Evolutionary conservation across 2,329 filamentous ascomycete genomes (phyloP).

Genomic region (Xylariaceae sp.): DNA sequence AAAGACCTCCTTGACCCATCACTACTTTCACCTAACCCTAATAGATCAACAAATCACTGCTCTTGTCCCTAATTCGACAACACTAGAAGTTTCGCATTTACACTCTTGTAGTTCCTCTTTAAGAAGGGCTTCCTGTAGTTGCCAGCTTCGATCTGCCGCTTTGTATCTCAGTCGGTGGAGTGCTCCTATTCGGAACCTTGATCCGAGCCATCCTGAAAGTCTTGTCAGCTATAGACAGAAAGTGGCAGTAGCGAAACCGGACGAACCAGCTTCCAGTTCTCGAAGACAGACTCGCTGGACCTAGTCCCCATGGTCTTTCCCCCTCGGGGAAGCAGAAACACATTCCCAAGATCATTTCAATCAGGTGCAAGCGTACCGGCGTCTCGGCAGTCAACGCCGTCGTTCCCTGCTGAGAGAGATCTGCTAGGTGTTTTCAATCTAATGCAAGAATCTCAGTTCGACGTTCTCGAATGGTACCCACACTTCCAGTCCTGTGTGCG

Average conservation of each 20-base stretch:
- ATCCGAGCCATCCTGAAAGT: too few species aligned
- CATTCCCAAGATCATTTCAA: slow-evolving; percentile 24
- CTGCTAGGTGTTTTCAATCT: slow-evolving; percentile 23
- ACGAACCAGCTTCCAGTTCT: too few species aligned
- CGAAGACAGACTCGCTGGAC: not conserved
- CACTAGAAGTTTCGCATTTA: slow-evolving; percentile 2
- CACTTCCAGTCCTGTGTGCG: slow-evolving; percentile 84
- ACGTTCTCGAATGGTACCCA: slow-evolving; percentile 90
- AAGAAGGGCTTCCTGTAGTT: too few species aligned
- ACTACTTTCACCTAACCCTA: slow-evolving; percentile 17
- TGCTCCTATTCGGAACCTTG: too few species aligned
- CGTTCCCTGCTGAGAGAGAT: slow-evolving; percentile 20
- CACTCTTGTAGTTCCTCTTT: slow-evolving; percentile 5
- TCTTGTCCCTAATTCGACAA: slow-evolving; percentile 18
- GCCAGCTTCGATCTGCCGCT: too few species aligned
- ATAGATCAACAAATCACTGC: slow-evolving; percentile 15
- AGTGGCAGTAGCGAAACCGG: too few species aligned
- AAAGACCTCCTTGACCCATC: slow-evolving; percentile 26
- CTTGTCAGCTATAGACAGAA: too few species aligned
- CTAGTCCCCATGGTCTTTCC: slow-evolving; percentile 25
- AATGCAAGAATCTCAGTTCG: slow-evolving; percentile 46
- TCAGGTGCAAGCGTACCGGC: slow-evolving; percentile 22
- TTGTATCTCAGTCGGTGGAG: too few species aligned
- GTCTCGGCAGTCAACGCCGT: slow-evolving; percentile 22
- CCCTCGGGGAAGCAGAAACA: slow-evolving; percentile 19